These are phyloP conservation scores for Misopates orontium DNA, from an alignment of 257 asterid genomes.

Conservation along the genomic window DNA sequence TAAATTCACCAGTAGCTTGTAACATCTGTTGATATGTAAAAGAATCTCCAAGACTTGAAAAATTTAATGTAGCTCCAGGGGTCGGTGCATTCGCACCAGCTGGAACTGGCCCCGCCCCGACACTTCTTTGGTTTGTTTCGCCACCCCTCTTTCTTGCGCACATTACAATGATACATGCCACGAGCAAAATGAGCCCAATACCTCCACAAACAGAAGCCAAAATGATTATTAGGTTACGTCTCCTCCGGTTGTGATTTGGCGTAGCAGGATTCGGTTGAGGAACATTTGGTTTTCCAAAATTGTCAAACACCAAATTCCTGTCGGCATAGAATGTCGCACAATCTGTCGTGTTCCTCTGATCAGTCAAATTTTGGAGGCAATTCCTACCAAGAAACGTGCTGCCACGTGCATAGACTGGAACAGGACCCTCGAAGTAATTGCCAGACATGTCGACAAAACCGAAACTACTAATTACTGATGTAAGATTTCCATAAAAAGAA, in stretches of 20 bases:
- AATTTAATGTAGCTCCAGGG: slow-evolving; percentile 1
- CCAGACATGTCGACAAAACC: slow-evolving; percentile 61
- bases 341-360: slow-evolving; percentile 57
- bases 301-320: slow-evolving; percentile 70
- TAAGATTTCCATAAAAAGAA: slow-evolving; percentile 67
- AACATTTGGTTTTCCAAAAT: slow-evolving; percentile 62
- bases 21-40: slow-evolving; percentile 56
- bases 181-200: slow-evolving; percentile 47
- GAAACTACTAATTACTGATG: slow-evolving; percentile 53
- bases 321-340: slow-evolving; percentile 69
- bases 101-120: slow-evolving; percentile 8
- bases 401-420: slow-evolving; percentile 57
- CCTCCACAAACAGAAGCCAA: slow-evolving; percentile 77
- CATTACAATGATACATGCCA: slow-evolving; percentile 37
- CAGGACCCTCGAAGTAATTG: slow-evolving; percentile 76
- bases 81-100: slow-evolving; percentile 8
- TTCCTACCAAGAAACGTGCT: slow-evolving; percentile 42
- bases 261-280: slow-evolving; percentile 45
- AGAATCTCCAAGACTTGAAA: slow-evolving; percentile 38
- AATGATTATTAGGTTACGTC: slow-evolving; percentile 44
- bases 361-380: slow-evolving; percentile 57
- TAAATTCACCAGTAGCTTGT: slow-evolving; percentile 51
- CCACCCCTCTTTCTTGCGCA: slow-evolving; percentile 61
- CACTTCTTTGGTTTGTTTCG: slow-evolving; percentile 35
- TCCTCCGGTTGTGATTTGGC: slow-evolving; percentile 40